Base-by-base conservation (phyloP, 306 rosid species). In the Acacia melanoxylon region DNA sequence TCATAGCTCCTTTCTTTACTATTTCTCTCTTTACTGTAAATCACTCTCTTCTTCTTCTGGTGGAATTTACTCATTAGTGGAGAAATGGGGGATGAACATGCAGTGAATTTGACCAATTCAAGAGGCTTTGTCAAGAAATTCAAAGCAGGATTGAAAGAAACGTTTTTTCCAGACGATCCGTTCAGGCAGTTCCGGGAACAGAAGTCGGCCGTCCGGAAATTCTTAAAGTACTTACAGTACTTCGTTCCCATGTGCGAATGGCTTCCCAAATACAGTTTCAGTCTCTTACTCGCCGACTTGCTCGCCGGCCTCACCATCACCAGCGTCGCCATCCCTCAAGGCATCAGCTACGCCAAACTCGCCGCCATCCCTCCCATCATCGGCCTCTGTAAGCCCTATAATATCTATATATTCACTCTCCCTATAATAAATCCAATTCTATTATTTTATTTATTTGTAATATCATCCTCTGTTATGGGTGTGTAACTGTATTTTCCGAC, bases 241-340 rank as follows among this genome's bases (percentile, higher is more conserved):
- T 89, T 91, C 70, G 4, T 94, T 4, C 98, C 98, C 3, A 87
- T 91, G 6, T 88, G 85, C 20, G 89, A 81, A 42, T 94, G 98
- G 98, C 85, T 93, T 1, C 94, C 98, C 1, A 82, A 35, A 3
- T 94, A 94, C 77, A 86, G 8, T 20, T 27, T 80, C 7, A 71
- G 75, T 0, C 68, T 80, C 4, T 78, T 94, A 16, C 31, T 59
- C 45, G 86, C 86, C 20, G 98, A 94, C 74, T 10, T 94, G 4
- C 89, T 94, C 10, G 91, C 98, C 8, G 98, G 97, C 29, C 63
- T 94, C 77, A 94, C 98, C 88, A 86, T 93, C 44, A 77, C 95
- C 16, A 92, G 97, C 49, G 95, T 94, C n/a, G 97, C 98, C 73
- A 94, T 94, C 75, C 98, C 98, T 37, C 98, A 94, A 76, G 98